phyloP scores from a whole-genome alignment of 2,329 filamentous ascomycete species.

The Trichoderma semiorbis region DNA sequence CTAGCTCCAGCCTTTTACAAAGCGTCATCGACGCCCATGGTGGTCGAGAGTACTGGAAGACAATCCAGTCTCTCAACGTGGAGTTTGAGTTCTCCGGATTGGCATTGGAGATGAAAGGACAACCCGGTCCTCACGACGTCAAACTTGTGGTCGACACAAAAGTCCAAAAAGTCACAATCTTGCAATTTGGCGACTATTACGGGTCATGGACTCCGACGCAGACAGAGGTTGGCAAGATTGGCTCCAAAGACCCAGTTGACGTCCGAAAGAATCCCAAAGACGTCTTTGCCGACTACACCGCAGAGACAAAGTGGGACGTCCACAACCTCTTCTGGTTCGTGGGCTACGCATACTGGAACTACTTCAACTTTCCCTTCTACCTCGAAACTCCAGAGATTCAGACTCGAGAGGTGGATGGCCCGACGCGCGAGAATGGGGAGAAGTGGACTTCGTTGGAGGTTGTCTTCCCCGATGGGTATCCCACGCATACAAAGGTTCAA shows the following conservation, averaged over 20 bases:
- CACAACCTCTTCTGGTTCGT: not conserved
- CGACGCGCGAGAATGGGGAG: not conserved
- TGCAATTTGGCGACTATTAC: not conserved
- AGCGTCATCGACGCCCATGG: not conserved
- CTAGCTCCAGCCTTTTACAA: not conserved
- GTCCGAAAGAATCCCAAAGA: not conserved
- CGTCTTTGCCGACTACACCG: not conserved
- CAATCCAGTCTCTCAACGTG: not conserved
- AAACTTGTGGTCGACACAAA: not conserved
- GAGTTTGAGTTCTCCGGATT: not conserved
- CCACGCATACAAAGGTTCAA: not conserved
- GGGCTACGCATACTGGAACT: slow-evolving; percentile 1
- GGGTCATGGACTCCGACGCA: not conserved
- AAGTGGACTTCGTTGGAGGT: not conserved
- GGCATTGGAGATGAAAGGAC: not conserved
- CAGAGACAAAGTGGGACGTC: not conserved
- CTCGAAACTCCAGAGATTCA: not conserved
- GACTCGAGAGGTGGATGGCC: not conserved
- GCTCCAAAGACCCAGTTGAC: not conserved
- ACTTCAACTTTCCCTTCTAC: not conserved
- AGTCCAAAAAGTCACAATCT: not conserved
- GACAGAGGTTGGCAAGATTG: not conserved
- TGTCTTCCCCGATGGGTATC: not conserved
- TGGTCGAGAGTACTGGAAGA: not conserved
- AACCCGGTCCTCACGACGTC: not conserved